These are phyloP conservation scores for Perkinsus olseni DNA, from an alignment of 169 alveolate species.

Conservation along the genomic window DNA sequence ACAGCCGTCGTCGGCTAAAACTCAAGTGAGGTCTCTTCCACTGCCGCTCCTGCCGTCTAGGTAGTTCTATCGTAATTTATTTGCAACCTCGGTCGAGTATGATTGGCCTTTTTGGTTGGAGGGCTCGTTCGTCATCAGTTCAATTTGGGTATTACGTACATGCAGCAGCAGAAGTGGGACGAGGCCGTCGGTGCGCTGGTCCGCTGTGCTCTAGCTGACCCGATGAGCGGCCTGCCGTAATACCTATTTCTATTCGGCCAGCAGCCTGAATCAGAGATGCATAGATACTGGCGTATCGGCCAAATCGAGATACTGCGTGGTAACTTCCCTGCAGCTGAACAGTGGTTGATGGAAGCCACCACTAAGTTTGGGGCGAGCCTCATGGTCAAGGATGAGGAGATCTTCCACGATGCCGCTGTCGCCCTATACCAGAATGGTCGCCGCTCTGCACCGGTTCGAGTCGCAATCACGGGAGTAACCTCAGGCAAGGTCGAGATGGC, in stretches of 20 bases:
- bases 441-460: not conserved
- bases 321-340: not conserved
- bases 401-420: constrained; percentile 26
- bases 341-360: not conserved
- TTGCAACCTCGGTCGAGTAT: too few relatives aligned
- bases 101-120: too few relatives aligned
- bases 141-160: not conserved
- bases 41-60: too few relatives aligned
- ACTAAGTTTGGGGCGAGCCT: constrained; percentile 14
- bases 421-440: constrained; percentile 15
- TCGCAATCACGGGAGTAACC: not conserved
- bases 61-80: too few relatives aligned
- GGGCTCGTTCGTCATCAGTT: not conserved
- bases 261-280: not conserved
- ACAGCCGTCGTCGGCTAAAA: not conserved
- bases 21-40: not conserved
- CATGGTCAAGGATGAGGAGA: constrained; percentile 20
- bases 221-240: constrained; percentile 16
- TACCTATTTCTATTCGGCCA: not conserved
- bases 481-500: not conserved
- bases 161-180: not conserved
- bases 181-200: constrained; percentile 13
- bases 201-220: constrained; percentile 11
- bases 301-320: constrained; percentile 22
- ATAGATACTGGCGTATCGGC: constrained; percentile 14